Conservation (phyloP, 2,329 filamentous ascomycete genomes). For the Xenoacremonium recifei region DNA sequence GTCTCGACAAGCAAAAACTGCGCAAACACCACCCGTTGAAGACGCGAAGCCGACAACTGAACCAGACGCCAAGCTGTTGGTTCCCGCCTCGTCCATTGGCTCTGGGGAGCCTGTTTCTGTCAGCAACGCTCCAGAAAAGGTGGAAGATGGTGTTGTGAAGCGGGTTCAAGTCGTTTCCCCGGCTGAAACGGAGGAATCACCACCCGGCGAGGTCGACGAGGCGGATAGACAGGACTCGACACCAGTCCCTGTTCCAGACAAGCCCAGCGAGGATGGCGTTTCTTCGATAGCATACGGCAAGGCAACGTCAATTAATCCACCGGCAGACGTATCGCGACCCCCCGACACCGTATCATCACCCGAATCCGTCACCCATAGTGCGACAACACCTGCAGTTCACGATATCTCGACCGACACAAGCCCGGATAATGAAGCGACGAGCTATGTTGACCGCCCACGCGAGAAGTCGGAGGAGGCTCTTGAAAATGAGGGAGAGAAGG, state of each 20-base stretch:
- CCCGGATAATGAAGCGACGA: constrained; percentile 64
- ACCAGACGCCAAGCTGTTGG: no score
- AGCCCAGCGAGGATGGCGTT: constrained; percentile 6
- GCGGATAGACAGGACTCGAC: not conserved
- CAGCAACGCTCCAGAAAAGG: not conserved
- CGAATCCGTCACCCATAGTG: constrained; percentile 69
- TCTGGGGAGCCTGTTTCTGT: constrained; percentile 7
- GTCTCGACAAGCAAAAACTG: constrained; percentile 1
- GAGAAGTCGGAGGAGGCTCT: constrained; percentile 46
- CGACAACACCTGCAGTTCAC: constrained; percentile 67
- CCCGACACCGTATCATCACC: constrained; percentile 53
- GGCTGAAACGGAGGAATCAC: constrained; percentile 29
- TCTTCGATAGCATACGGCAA: constrained; percentile 4
- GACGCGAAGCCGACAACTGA: no score
- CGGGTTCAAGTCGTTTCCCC: constrained; percentile 32
- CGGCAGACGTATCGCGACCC: constrained; percentile 34
- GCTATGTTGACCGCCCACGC: constrained; percentile 47
- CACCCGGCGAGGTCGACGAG: constrained; percentile 10
- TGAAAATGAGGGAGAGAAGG: constrained; percentile 37
- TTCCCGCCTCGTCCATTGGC: constrained; percentile 6
- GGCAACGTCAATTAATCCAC: constrained; percentile 31
- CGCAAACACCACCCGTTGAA: constrained; percentile 5
- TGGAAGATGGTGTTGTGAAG: constrained; percentile 5
- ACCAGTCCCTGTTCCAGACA: constrained; percentile 1
- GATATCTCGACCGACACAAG: constrained; percentile 73